Evolutionary conservation across 768 basidiomycete genomes (phyloP), one percentile per base, ranked within the genome.

Genomic region (Coprinellus micaceus): DNA sequence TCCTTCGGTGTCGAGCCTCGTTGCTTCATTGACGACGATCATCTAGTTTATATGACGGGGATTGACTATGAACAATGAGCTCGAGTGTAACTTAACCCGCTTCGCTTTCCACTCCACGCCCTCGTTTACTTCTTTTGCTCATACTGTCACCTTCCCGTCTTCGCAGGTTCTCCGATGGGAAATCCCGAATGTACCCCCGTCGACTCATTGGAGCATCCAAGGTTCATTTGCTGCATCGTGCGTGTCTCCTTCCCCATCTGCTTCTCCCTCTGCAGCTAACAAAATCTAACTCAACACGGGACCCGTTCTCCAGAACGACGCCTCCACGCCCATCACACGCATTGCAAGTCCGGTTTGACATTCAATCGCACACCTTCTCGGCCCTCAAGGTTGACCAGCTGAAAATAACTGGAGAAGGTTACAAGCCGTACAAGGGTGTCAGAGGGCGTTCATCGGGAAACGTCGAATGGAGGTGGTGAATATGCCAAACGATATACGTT

Each of bases 371-470:
- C 64, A 85, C 85, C 33, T 91, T 87, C 67, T 92, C 91, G 5
- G 79, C 88, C 19, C 74, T 96, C 45, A 91, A 89, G 63, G 86
- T 96, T 3, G 91, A 94, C 57, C 89, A 94, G 62, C 79, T 96
- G 43, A 91, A 85, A 69, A 74, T 91, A 25, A 85, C 73, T 1
- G 86, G 88, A 12, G 91, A 94, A 67, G 71, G 70, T 11, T 95
- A 95, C 70, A 96, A 95, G 70, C 89, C 90, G 11, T 97, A 89
- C 73, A 96, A 95, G 69, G 94, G 94, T 15, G 88, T 97, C 50
- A 76, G 93, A 65, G 83, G 85, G 44, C 75, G 79, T 39, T 81
- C 82, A 29, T 67, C 74, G n/a, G 89, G 87, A 1, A 78, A 81
- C 52, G 75, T 92, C 3, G 91, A 93, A 69, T 91, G 81, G 80